Evolutionary conservation across 108 stramenopile genomes (phyloP), one percentile per base, ranked within the genome.

Genomic region (Nitzschia inconspicua): DNA sequence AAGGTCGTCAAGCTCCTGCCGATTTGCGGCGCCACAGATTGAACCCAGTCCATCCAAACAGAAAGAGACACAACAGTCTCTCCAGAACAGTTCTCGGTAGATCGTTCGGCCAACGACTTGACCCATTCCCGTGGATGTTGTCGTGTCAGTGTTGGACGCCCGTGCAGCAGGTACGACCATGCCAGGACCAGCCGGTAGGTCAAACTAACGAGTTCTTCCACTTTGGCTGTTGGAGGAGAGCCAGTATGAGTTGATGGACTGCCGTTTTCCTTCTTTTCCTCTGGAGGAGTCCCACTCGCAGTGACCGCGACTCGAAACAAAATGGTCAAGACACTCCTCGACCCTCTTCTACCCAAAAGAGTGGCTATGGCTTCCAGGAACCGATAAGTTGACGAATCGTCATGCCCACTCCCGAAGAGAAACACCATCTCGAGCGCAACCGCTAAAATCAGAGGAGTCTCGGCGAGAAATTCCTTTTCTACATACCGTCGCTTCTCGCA

Each of bases 151-250:
- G 5, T 18, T 4, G 39, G 57, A 14, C 41, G 25, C 14, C 26
- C 42, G 22, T 7, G 5, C 24, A 37, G 11, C 4, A 59, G 8
- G 24, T 36, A 56, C 23, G 42, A 42, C 13, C 42, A 35, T 44
- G 23, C 57, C 6, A 59, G 20, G 13, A 44, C 29, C 8, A 59
- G n/a, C 22, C 57, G 57, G 44, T 59, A 44, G 24, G 27, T 28
- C 16, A 59, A 24, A 26, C 48, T 28, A 11, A 26, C 48, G n/a
- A 50, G 48, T 5, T 26, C 48, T 27, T 27, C 48, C 4, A 28
- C 27, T 18, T 5, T 50, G 7, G 18, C 6, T 9, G 25, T 25
- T 22, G 48, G 9, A 26, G 25, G 10, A 9, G 48, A 5, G 36
- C 8, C 36, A n/a, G n/a, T n/a, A n/a, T n/a, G n/a, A n/a, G n/a